phyloP scores from a whole-genome alignment of 1,284 basidiomycete species.

The Pyrrhoderma noxium region DNA sequence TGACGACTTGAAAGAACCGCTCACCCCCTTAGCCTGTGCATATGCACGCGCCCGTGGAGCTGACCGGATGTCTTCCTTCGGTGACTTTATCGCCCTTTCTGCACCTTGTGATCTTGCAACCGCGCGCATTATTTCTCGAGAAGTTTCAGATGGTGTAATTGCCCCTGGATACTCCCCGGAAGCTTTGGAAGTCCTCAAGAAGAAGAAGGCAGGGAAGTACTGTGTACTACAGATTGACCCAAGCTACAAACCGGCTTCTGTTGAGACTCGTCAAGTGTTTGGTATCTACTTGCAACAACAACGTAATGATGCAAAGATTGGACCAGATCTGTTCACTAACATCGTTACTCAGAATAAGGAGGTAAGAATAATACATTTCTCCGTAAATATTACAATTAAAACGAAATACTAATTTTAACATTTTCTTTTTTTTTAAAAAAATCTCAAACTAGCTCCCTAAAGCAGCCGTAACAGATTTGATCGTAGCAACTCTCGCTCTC shows the following conservation, averaged over 20 bases:
- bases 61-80: conserved; percentile 99
- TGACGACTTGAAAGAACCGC: conserved; percentile 84
- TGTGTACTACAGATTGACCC: conserved; percentile 95
- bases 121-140: conserved; percentile 92
- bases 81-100: conserved; percentile 96
- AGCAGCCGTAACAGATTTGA: conserved; percentile 76
- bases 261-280: conserved; percentile 94
- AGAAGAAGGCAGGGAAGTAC: conserved; percentile 99
- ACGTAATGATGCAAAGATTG: conserved; percentile 89
- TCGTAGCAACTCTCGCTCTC: conserved; percentile 91
- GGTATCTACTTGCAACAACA: conserved; percentile 89
- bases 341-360: conserved; percentile 86
- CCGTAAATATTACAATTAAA: background rate
- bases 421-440: background rate
- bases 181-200: conserved; percentile 85
- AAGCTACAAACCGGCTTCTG: conserved; percentile 62
- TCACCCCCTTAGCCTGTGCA: conserved; percentile 87
- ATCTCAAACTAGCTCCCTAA: conserved; percentile 50
- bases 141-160: conserved; percentile 97
- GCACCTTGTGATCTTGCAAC: conserved; percentile 90
- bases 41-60: conserved; percentile 97
- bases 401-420: background rate
- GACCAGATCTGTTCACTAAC: conserved; percentile 76
- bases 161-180: conserved; percentile 88
- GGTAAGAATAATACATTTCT: conserved; percentile 33